Conservation (phyloP, 2,329 filamentous ascomycete species). For the Colletotrichum musae region DNA sequence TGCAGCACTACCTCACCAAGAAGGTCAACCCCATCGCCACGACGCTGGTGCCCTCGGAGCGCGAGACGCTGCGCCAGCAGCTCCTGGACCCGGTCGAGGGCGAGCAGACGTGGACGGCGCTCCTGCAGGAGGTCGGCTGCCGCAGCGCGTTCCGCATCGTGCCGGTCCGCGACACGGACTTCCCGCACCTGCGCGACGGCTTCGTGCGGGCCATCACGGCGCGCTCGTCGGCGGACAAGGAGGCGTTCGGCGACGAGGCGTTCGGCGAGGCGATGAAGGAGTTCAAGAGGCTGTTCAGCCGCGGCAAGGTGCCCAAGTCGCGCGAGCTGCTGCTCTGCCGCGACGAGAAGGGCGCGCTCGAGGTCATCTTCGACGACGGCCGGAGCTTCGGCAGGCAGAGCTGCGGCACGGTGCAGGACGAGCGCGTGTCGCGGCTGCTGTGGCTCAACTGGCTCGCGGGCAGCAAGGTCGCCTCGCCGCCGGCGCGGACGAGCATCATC, state of each 20-base stretch:
- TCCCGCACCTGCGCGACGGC: conserved; percentile 90
- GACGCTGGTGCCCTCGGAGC: conserved; percentile 86
- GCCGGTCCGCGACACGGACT: conserved; percentile 94
- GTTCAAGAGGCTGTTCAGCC: conserved; percentile 87
- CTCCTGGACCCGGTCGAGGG: conserved; percentile 80
- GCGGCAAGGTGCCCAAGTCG: conserved; percentile 84
- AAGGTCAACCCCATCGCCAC: conserved; percentile 84
- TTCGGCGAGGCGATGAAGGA: conserved; percentile 83
- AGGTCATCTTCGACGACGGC: conserved; percentile 76
- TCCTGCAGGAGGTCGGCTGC: conserved; percentile 78
- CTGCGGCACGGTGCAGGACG: conserved; percentile 82
- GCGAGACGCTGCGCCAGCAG: conserved; percentile 76
- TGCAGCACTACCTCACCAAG: conserved; percentile 84
- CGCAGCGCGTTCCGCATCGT: conserved; percentile 86
- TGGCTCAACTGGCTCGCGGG: conserved; percentile 95
- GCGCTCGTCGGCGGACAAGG: conserved; percentile 72
- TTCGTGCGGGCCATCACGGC: conserved; percentile 89
- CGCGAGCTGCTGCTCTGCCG: conserved; percentile 82
- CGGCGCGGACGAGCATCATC: conserved; percentile 84
- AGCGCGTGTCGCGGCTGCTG: conserved; percentile 83
- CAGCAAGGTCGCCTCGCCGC: conserved; percentile 87
- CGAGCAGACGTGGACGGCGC: conserved; percentile 80
- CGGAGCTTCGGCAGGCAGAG: conserved; percentile 61
- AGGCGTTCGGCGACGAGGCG: conserved; percentile 75
- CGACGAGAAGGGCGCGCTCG: conserved; percentile 75